phyloP scores from a whole-genome alignment of 2,329 filamentous ascomycete genomes.

The Aspergillus felis region DNA sequence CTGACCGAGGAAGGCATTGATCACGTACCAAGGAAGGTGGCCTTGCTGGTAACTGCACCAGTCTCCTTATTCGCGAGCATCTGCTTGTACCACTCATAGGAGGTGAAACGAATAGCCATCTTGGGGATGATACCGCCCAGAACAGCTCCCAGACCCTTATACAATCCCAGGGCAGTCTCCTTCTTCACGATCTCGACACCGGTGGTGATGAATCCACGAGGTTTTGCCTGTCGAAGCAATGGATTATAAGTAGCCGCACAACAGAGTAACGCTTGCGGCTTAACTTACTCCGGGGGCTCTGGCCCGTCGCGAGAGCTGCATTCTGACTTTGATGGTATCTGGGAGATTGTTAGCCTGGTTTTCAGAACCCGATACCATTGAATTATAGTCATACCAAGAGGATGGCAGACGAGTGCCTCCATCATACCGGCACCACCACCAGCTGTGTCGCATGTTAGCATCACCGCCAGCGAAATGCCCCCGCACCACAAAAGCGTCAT shows the following conservation, averaged over 20 bases:
- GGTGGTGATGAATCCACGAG: conserved; percentile 82
- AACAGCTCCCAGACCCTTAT: conserved; percentile 97
- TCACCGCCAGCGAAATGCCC: conserved; percentile 2
- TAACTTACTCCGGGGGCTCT: conserved; percentile 68
- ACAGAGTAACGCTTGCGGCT: neutral
- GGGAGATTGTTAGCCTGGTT: conserved; percentile 21
- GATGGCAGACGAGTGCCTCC: conserved; percentile 95
- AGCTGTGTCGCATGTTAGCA: conserved; percentile 51
- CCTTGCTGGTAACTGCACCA: conserved; percentile 64
- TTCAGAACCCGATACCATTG: neutral
- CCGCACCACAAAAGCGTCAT: conserved; percentile 9
- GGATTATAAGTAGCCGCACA: conserved; percentile 8
- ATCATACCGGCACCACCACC: conserved; percentile 98
- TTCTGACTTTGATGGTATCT: conserved; percentile 98
- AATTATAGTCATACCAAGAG: conserved; percentile 61
- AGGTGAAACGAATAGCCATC: conserved; percentile 98
- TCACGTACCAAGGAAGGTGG: conserved; percentile 65
- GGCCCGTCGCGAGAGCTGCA: conserved; percentile 91
- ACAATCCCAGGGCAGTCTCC: conserved; percentile 88
- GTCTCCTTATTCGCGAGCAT: conserved; percentile 65
- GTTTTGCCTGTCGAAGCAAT: conserved; percentile 51
- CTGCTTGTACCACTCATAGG: conserved; percentile 94
- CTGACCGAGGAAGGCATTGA: neutral
- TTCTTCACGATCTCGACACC: conserved; percentile 80
- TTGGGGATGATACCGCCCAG: conserved; percentile 95